Conservation (phyloP, 192 early-diverging fungal species). For the Backusella luteola region DNA sequence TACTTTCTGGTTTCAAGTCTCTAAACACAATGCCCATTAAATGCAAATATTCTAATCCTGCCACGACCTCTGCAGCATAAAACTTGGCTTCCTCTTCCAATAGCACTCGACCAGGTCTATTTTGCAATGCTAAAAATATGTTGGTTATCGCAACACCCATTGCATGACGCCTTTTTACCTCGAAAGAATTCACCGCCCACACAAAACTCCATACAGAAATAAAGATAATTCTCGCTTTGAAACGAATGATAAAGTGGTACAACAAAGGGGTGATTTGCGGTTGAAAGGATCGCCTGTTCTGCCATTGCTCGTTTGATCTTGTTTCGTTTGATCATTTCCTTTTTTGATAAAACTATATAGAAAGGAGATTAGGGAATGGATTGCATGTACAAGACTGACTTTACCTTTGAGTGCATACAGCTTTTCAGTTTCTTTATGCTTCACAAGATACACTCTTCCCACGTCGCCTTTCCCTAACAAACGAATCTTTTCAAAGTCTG, state of each 20-base stretch:
- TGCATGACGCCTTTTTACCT: conserved; percentile 23
- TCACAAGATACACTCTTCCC: conserved; percentile 31
- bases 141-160: not conserved
- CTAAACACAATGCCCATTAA: conserved; percentile 95
- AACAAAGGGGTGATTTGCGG: conserved; percentile 87
- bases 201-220: conserved; percentile 91
- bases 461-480: conserved; percentile 32
- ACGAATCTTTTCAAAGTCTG: conserved; percentile 26
- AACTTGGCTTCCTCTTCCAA: conserved; percentile 90
- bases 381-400: not conserved
- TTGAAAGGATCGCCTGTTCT: conserved; percentile 93
- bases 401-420: conserved; percentile 37
- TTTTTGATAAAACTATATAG: conserved; percentile 74
- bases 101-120: conserved; percentile 82
- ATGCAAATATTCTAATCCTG: conserved; percentile 95
- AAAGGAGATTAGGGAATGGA: not conserved
- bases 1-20: conserved; percentile 97
- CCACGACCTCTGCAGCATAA: conserved; percentile 96
- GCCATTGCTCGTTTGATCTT: conserved; percentile 96
- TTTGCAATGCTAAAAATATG: conserved; percentile 66
- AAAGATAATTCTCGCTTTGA: conserved; percentile 83
- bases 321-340: conserved; percentile 96
- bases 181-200: conserved; percentile 88
- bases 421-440: conserved; percentile 22
- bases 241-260: conserved; percentile 90